Evolutionary conservation across 2,329 filamentous ascomycete genomes (phyloP).

Genomic region (Colletotrichum orbiculare): DNA sequence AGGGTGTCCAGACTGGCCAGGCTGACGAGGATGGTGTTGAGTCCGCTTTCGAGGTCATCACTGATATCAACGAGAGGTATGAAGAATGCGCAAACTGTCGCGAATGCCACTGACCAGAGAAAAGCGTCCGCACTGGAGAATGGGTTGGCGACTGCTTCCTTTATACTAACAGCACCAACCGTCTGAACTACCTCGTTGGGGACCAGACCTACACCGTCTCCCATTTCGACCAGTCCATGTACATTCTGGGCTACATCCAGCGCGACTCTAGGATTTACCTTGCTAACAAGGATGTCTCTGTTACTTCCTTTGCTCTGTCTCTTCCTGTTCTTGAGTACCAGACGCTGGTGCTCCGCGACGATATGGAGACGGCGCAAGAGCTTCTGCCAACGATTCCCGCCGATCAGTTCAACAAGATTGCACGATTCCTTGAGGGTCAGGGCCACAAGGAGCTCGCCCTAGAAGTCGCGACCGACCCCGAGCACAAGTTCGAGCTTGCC

Average conservation of each 20-base stretch:
- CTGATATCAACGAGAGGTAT: conserved; percentile 90
- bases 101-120: conserved; percentile 40
- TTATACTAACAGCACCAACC: conserved; percentile 97
- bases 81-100: conserved; percentile 37
- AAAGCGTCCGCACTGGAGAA: conserved; percentile 88
- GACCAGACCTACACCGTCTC: conserved; percentile 98
- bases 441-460: conserved; percentile 96
- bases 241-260: conserved; percentile 93
- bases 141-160: conserved; percentile 99
- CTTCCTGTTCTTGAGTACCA: conserved; percentile 96
- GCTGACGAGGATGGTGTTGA: conserved; percentile 94
- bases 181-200: conserved; percentile 96
- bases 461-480: conserved; percentile 91
- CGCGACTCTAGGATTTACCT: conserved; percentile 96
- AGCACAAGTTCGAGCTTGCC: conserved; percentile 96
- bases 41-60: conserved; percentile 94
- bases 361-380: conserved; percentile 91
- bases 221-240: conserved; percentile 96
- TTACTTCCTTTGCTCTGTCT: conserved; percentile 91
- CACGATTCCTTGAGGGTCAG: conserved; percentile 95
- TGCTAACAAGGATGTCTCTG: conserved; percentile 92
- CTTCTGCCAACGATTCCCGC: conserved; percentile 84
- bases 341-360: conserved; percentile 91
- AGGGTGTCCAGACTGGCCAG: conserved; percentile 83
- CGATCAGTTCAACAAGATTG: conserved; percentile 98